Percentiles rank a stretch among this genome's conserved stretches.
phyloP scores from a whole-genome alignment of 352 stramenopile genomes.

The Globisporangium viniferum region DNA sequence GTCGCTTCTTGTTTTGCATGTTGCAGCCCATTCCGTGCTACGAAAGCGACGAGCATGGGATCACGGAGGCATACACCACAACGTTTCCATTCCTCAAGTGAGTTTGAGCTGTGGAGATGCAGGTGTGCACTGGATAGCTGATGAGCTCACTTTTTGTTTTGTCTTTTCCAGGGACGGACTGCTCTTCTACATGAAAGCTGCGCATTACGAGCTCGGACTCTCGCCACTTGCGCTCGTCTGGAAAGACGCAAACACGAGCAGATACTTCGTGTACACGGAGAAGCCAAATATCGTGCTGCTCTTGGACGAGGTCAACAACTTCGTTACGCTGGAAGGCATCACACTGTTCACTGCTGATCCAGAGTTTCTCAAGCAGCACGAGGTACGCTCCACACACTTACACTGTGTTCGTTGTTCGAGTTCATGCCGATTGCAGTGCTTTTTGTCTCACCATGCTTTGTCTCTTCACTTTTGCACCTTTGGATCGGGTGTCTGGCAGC shows the following conservation, averaged over 20 bases:
- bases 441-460: neutral
- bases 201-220: slow-evolving; percentile 86
- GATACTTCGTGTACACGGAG: slow-evolving; percentile 70
- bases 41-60: slow-evolving; percentile 75
- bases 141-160: slow-evolving; percentile 3
- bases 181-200: slow-evolving; percentile 88
- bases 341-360: slow-evolving; percentile 43
- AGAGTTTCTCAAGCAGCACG: slow-evolving; percentile 52
- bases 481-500: slow-evolving; percentile 21
- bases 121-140: neutral
- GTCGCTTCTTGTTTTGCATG: neutral
- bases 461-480: neutral
- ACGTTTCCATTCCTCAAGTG: slow-evolving; percentile 86
- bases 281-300: slow-evolving; percentile 75
- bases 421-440: neutral
- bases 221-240: slow-evolving; percentile 86
- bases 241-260: slow-evolving; percentile 86
- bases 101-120: slow-evolving; percentile 9
- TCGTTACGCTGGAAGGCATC: slow-evolving; percentile 74
- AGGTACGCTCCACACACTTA: slow-evolving; percentile 33
- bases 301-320: slow-evolving; percentile 43
- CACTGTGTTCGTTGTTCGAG: neutral
- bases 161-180: slow-evolving; percentile 69
- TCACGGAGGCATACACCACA: slow-evolving; percentile 75
- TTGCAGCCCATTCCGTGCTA: slow-evolving; percentile 78